Evolutionary conservation across 2,329 filamentous ascomycete genomes (phyloP).

Genomic region (Geosmithia putterillii): DNA sequence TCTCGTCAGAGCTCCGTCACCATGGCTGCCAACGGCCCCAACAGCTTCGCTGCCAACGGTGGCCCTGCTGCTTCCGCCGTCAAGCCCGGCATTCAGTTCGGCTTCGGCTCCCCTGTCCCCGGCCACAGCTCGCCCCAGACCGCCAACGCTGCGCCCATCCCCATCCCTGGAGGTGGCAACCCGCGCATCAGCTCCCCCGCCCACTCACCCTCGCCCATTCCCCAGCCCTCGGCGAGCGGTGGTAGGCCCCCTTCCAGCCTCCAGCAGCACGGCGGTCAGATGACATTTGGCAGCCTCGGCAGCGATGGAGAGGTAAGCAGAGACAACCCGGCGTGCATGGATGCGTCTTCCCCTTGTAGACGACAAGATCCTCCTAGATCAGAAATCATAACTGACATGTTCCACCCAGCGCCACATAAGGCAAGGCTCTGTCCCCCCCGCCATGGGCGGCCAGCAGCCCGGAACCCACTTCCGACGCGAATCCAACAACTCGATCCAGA

Average conservation of each 20-base stretch:
- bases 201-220: conserved; percentile 85
- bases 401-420: conserved; percentile 51
- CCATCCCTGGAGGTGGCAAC: conserved; percentile 46
- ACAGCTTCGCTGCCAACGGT: conserved; percentile 66
- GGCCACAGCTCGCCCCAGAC: conserved; percentile 55
- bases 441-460: conserved; percentile 47
- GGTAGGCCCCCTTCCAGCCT: conserved; percentile 74
- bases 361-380: no score
- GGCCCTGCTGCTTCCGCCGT: conserved; percentile 38
- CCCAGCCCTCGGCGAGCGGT: conserved; percentile 71
- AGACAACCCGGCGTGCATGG: no score
- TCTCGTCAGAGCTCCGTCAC: conserved; percentile 80
- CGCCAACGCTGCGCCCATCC: conserved; percentile 41
- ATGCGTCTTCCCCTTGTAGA: no score
- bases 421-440: conserved; percentile 49
- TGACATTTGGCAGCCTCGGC: conserved; percentile 74
- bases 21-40: conserved; percentile 74
- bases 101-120: conserved; percentile 59
- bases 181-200: conserved; percentile 73
- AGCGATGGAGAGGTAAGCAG: conserved; percentile 66
- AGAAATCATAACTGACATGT: neutral
- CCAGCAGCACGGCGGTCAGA: conserved; percentile 52
- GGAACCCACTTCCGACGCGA: conserved; percentile 68
- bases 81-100: conserved; percentile 67
- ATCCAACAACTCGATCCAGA: conserved; percentile 70